These are phyloP conservation scores for Fusarium fujikuroi DNA, from an alignment of 2,329 filamentous ascomycete genomes.

Conservation along the genomic window DNA sequence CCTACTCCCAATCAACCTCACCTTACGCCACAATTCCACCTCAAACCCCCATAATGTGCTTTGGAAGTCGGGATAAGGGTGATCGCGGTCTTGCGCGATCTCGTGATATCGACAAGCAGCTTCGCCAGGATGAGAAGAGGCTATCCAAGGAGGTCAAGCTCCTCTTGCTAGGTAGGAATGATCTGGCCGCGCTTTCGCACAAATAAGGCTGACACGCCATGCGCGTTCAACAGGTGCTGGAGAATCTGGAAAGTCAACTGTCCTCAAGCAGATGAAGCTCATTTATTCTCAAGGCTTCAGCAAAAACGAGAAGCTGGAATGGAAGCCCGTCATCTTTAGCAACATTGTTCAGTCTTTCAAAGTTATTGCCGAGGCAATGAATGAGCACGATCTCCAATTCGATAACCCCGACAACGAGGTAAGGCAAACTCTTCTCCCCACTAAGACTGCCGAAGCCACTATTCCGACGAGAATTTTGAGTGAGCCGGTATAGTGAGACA, in stretches of 20 bases:
- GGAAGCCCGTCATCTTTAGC: conserved; percentile 94
- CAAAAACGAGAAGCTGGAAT: conserved; percentile 89
- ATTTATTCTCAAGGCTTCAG: conserved; percentile 95
- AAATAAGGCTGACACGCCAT: conserved; percentile 25
- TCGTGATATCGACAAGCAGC: conserved; percentile 84
- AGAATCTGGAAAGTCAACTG: conserved; percentile 91
- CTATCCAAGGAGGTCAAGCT: conserved; percentile 92
- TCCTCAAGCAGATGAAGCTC: conserved; percentile 98
- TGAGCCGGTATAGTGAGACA: conserved; percentile 33
- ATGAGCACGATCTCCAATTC: conserved; percentile 82
- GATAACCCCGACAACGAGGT: conserved; percentile 83
- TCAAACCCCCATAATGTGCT: conserved; percentile 65
- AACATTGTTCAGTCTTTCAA: conserved; percentile 95
- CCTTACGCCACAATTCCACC: conserved; percentile 1
- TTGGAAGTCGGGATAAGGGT: conserved; percentile 65
- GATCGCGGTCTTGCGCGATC: conserved; percentile 65
- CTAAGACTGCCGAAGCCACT: neutral
- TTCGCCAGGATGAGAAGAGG: conserved; percentile 88
- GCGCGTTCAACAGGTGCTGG: conserved; percentile 75
- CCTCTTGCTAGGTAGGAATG: conserved; percentile 78
- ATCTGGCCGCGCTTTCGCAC: neutral
- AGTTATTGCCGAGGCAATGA: conserved; percentile 90
- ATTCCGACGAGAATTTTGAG: neutral
- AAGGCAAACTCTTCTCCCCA: conserved; percentile 47
- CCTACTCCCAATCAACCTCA: neutral